phyloP scores from a whole-genome alignment of 495 filamentous ascomycete genomes.

The Rhypophila decipiens region DNA sequence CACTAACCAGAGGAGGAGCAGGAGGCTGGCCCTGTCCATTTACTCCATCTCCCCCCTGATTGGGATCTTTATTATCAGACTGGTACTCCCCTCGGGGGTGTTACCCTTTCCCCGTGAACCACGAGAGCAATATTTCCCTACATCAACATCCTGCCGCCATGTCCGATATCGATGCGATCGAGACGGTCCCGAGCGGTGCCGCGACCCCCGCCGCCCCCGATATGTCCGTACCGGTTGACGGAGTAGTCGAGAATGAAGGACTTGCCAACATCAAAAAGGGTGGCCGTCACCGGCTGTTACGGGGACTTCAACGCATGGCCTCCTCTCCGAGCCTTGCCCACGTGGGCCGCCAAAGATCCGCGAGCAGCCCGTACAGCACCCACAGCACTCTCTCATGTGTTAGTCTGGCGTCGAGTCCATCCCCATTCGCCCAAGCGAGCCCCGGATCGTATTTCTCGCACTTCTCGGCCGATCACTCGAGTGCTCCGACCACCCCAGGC shows the following conservation, averaged over 20 bases:
- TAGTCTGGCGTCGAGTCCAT: slow-evolving; percentile 60
- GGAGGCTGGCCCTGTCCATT: too few species aligned
- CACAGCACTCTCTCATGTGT: slow-evolving; percentile 68
- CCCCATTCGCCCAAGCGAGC: slow-evolving; percentile 42
- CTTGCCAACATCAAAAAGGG: slow-evolving; percentile 59
- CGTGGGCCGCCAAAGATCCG: slow-evolving; percentile 56
- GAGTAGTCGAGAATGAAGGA: slow-evolving; percentile 10
- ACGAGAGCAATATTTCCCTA: neutral
- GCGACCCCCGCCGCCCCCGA: slow-evolving; percentile 9
- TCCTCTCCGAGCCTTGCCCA: slow-evolving; percentile 73
- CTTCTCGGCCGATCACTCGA: slow-evolving; percentile 56
- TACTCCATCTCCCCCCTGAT: too few species aligned
- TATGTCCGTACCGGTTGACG: neutral
- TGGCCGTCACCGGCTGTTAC: slow-evolving; percentile 67
- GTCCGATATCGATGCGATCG: slow-evolving; percentile 14
- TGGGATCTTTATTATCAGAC: too few species aligned
- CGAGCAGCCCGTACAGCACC: slow-evolving; percentile 56
- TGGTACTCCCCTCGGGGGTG: too few species aligned
- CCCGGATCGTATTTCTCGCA: slow-evolving; percentile 50
- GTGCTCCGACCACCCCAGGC: slow-evolving; percentile 55
- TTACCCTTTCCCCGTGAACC: too few species aligned
- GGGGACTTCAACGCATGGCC: slow-evolving; percentile 79
- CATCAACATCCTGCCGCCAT: slow-evolving; percentile 11
- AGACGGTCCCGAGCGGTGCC: slow-evolving; percentile 1
- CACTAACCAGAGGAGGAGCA: too few species aligned